Evolutionary conservation across 2,329 filamentous ascomycete species (phyloP), one percentile per base, ranked within the genome.

Genomic region (Penicillium sclerotigenum): DNA sequence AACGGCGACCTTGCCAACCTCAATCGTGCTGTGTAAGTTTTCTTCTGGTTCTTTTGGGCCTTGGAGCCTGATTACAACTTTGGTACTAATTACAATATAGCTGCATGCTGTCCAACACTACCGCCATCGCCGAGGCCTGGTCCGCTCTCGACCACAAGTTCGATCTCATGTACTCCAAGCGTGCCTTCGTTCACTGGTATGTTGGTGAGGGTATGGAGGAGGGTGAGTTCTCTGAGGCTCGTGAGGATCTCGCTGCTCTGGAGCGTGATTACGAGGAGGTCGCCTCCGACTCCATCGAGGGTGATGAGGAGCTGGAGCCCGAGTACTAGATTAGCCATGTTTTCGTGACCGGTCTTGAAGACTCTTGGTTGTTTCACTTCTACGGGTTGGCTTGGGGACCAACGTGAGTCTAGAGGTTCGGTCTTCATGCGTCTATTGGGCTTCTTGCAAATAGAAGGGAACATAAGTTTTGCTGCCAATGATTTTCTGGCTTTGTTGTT

Each of bases 201-300:
- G 94, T 99, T 74, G 94, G 94, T 82, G 94, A 97, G 84, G 94
- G 94, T 87, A 99, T 99, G 94, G 94, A 99, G 85, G 94, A 99
- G 80, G 94, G 94, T 79, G 94, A 99, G 81, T 99, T 99, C 86
- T 96, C 91, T 56, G 94, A 99, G 84, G 94, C 94, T 64, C 92
- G 94, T 77, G 94, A 99, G 82, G 94, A 99, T 81, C 82, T 99
- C 77, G 94, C 94, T 76, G 94, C 94, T 68, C 85, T 99, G 62
- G 94, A 99, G 86, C 88, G 92, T 68, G 93, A 99, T 77, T 99
- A 99, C 81, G 93, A 97, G 81, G 94, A 99, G 81, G 94, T 97
- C 73, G 93, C 91, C 64, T 90, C 91, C 71, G 93, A 97, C 80
- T 96, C 91, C 62, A 80, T 96, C 70, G 92, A 92, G 74, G 89